Evolutionary conservation across 1,284 basidiomycete genomes (phyloP).

Genomic region (Phellopilus nigrolimitatus): DNA sequence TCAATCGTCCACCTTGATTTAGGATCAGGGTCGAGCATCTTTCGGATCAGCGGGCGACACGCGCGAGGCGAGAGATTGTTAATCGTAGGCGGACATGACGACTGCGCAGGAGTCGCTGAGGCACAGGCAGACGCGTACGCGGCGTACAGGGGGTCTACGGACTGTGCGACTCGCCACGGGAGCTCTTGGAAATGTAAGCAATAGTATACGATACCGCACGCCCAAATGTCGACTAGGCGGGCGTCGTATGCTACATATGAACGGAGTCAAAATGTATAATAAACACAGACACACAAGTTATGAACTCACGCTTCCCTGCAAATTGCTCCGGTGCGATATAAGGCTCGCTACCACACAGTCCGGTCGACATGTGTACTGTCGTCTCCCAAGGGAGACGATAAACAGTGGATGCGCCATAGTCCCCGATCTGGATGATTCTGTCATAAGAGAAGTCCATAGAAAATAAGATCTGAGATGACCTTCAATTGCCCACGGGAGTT

Average conservation of each 20-base stretch:
- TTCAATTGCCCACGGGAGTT: constrained; percentile 93
- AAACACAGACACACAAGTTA: neutral
- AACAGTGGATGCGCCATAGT: constrained; percentile 97
- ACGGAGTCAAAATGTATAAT: constrained; percentile 24
- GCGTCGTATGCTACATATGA: constrained; percentile 84
- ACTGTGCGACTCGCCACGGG: constrained; percentile 94
- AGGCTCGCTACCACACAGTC: constrained; percentile 94
- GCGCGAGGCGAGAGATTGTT: constrained; percentile 86
- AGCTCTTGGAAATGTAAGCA: constrained; percentile 97
- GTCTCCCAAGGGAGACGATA: constrained; percentile 98
- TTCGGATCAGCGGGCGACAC: constrained; percentile 81
- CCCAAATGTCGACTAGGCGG: constrained; percentile 96
- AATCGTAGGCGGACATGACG: constrained; percentile 68
- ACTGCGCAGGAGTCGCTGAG: constrained; percentile 31
- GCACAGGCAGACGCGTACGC: constrained; percentile 73
- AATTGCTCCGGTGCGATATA: constrained; percentile 99
- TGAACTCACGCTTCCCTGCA: constrained; percentile 83
- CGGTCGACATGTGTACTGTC: constrained; percentile 95
- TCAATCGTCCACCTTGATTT: constrained; percentile 78
- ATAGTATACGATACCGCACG: constrained; percentile 95
- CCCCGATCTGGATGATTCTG: constrained; percentile 70
- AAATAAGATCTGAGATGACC: constrained; percentile 39
- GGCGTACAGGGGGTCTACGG: constrained; percentile 77
- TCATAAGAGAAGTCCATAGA: constrained; percentile 20
- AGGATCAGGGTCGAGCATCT: constrained; percentile 96